phyloP scores from a whole-genome alignment of 2,329 filamentous ascomycete species.

The Magnaporthiopsis incrustans region DNA sequence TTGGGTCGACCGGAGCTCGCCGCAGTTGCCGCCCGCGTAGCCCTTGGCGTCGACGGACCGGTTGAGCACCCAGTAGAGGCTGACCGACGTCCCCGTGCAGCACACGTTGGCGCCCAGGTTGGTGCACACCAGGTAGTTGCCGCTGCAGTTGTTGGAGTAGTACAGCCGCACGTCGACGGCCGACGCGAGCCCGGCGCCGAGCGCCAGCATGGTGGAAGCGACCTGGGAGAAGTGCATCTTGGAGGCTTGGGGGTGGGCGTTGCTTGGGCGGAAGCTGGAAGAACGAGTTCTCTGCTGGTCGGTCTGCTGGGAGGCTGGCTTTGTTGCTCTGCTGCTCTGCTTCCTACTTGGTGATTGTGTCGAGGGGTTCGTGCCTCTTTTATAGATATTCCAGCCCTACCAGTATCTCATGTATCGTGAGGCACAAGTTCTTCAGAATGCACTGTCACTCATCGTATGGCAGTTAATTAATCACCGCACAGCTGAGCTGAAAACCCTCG shows the following conservation, averaged over 20 bases:
- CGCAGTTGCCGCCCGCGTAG: neutral
- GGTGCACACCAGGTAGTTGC: neutral
- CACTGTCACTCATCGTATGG: too few species aligned
- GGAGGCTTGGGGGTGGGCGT: neutral
- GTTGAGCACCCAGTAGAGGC: neutral
- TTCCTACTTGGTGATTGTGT: too few species aligned
- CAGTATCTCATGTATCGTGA: too few species aligned
- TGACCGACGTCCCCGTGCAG: neutral
- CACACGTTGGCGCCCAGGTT: neutral
- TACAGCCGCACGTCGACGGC: conserved; percentile 2
- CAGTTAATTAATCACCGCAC: too few species aligned
- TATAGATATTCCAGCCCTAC: too few species aligned
- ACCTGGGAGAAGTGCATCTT: conserved; percentile 4
- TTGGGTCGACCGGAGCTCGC: neutral
- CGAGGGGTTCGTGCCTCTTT: too few species aligned
- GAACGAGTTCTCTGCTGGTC: neutral
- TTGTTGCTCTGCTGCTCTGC: neutral
- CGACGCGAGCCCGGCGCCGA: neutral
- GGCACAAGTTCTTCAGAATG: too few species aligned
- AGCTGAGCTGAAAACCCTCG: too few species aligned
- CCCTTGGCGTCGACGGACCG: neutral
- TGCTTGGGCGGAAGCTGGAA: neutral
- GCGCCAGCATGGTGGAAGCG: neutral
- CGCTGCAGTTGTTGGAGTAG: conserved; percentile 1
- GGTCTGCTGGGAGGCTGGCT: neutral